These are phyloP conservation scores for Thielaviopsis musarum DNA, from an alignment of 2,329 filamentous ascomycete genomes.

Conservation along the genomic window DNA sequence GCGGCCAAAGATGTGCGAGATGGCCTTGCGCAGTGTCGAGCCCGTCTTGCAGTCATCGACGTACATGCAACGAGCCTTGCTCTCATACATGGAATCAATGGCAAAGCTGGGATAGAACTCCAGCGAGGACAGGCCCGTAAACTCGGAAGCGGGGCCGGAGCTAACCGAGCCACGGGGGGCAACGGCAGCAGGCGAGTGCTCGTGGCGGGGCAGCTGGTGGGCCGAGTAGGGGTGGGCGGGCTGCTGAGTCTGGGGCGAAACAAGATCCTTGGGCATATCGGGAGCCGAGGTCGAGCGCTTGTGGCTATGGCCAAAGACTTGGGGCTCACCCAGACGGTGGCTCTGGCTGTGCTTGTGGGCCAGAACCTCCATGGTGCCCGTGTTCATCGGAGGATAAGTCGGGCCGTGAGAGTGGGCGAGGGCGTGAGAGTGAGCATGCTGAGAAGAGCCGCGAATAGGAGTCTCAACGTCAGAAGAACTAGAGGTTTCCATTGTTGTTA, in stretches of 20 bases:
- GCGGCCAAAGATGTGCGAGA: constrained; percentile 67
- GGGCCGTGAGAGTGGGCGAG: not conserved
- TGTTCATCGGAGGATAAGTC: not conserved
- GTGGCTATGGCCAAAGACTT: constrained; percentile 8
- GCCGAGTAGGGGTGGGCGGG: not conserved
- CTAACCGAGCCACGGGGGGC: not conserved
- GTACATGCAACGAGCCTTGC: constrained; percentile 12
- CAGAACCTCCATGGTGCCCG: not conserved
- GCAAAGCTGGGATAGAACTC: constrained; percentile 11
- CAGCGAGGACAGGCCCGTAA: constrained; percentile 6
- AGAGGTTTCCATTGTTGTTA: not conserved
- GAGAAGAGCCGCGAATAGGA: not conserved
- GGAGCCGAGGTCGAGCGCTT: constrained; percentile 10
- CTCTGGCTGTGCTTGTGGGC: constrained; percentile 6
- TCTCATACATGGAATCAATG: constrained; percentile 11
- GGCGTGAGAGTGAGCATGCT: not conserved
- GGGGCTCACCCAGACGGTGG: constrained; percentile 3
- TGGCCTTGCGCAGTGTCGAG: constrained; percentile 52
- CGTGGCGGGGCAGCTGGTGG: not conserved
- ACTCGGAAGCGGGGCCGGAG: constrained; percentile 1
- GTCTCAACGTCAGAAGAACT: constrained; percentile 9
- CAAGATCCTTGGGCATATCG: constrained; percentile 11
- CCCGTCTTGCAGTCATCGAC: constrained; percentile 36
- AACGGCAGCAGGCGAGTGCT: not conserved
- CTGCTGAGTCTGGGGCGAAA: not conserved